Evolutionary conservation across 2,329 filamentous ascomycete species (phyloP).

Genomic region (Aspergillus cejpii): DNA sequence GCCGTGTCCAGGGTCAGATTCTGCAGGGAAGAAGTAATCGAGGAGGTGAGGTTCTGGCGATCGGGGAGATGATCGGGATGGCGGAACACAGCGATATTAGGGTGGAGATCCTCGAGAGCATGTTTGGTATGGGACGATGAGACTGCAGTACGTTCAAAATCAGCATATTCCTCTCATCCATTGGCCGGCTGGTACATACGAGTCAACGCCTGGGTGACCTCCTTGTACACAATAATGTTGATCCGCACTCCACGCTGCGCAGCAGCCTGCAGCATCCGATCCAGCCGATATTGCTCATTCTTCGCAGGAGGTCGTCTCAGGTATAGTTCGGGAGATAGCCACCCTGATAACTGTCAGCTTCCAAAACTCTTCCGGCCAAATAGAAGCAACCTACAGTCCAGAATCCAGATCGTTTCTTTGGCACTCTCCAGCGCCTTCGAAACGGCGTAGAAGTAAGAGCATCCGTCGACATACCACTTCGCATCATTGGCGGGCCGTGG

Average conservation of each 20-base stretch:
- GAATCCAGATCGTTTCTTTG: slow-evolving; percentile 70
- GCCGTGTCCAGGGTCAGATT: slow-evolving; percentile 51
- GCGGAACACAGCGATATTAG: slow-evolving; percentile 80
- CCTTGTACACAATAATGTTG: slow-evolving; percentile 87
- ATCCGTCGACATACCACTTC: slow-evolving; percentile 86
- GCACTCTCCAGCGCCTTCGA: slow-evolving; percentile 72
- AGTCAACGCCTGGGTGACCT: slow-evolving; percentile 73
- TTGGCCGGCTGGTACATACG: slow-evolving; percentile 50
- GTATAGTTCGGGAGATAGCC: slow-evolving; percentile 81
- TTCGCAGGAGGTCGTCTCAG: slow-evolving; percentile 72
- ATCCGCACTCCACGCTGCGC: slow-evolving; percentile 78
- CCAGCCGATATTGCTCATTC: slow-evolving; percentile 77
- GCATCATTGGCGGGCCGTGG: slow-evolving; percentile 63
- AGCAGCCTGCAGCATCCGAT: slow-evolving; percentile 73
- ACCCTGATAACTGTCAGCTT: slow-evolving; percentile 45
- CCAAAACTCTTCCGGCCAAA: not conserved
- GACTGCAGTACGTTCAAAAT: slow-evolving; percentile 35
- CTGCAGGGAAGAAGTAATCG: slow-evolving; percentile 51
- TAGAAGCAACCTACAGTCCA: slow-evolving; percentile 57
- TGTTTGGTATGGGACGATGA: slow-evolving; percentile 72
- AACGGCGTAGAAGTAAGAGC: slow-evolving; percentile 79
- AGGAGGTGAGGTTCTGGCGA: slow-evolving; percentile 58
- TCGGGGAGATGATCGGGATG: slow-evolving; percentile 84
- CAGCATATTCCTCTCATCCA: not conserved
- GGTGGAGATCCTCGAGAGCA: slow-evolving; percentile 66